Evolutionary conservation across 805 yeast species (phyloP), one percentile per base, ranked within the genome.

Genomic region (Candida koratica): DNA sequence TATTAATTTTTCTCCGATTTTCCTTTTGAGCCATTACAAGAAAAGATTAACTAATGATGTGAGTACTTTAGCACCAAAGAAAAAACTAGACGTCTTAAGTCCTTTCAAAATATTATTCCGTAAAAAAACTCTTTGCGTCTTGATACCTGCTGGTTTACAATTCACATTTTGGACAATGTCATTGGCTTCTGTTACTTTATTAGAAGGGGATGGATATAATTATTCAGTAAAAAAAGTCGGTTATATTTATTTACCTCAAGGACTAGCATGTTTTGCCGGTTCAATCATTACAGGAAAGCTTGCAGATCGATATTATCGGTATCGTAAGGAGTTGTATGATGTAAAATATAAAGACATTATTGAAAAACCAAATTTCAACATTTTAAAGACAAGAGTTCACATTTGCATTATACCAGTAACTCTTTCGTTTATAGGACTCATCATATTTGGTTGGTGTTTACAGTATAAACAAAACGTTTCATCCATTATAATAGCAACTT

Each of bases 371-470:
- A 60, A 67, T 7, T 77, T 81, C 49, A 73, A 81, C 49, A 65
- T 79, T 24, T 67, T 77, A 36, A 60, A 59, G 32, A 74, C 82
- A 0, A 67, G 93, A 41, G 49, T 82, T 8, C 60, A 66, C n/a
- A 62, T 72, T 6, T 38, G 50, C 7, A 34, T 55, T 6, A 17
- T 46, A 3, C 54, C 57, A 4, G 67, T 71, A 6, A 46, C 74
- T 0, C 41, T 80, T 1, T 57, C 77, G 17, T 38, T 49, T 9
- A 24, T 38, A 11, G 60, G 60, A 6, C 25, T 48, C n/a, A 17
- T 50, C 2, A 51, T 55, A 8, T 83, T 73, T 55, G 95, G 94
- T 1, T 86, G 95, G 95, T 75, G 86, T 42, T 49, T 85, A 10
- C 64, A 73, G 23, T 56, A 59, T 17, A 55, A 62, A 18, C 67